phyloP scores from a whole-genome alignment of 164 flowering plant genomes.

The Magnolia officinalis region DNA sequence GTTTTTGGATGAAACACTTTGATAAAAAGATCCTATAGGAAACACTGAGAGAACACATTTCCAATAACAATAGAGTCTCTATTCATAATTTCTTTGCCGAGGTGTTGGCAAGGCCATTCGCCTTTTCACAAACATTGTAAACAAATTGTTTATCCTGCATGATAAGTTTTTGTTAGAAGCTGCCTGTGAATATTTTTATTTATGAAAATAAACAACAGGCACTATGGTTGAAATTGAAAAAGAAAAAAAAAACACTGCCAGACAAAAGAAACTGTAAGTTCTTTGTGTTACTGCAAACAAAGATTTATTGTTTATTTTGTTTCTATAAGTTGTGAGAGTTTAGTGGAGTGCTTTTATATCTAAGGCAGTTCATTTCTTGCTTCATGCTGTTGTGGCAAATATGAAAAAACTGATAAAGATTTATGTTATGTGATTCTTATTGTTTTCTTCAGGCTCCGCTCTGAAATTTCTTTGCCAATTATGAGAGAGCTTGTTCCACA shows the following conservation, averaged over 20 bases:
- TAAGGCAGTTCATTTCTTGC: not conserved
- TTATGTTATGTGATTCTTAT: slow-evolving; percentile 8
- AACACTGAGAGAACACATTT: too few species aligned
- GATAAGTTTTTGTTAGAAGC: not conserved
- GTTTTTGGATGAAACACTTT: too few species aligned
- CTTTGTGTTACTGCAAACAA: not conserved
- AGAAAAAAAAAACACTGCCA: not conserved
- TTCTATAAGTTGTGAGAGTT: not conserved
- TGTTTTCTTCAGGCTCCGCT: slow-evolving; percentile 56
- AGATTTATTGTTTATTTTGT: not conserved
- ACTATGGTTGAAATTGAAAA: not conserved
- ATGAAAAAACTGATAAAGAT: slow-evolving; percentile 2
- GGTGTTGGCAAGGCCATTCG: not conserved
- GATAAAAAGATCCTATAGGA: too few species aligned
- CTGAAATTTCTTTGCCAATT: slow-evolving; percentile 84
- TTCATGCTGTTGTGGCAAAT: not conserved
- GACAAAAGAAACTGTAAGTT: not conserved
- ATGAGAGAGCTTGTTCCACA: slow-evolving; percentile 93
- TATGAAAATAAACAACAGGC: not conserved
- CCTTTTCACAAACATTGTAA: not conserved
- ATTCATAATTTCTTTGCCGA: not conserved
- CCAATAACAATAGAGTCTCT: not conserved
- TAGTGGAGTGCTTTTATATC: not conserved
- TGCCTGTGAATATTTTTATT: not conserved
- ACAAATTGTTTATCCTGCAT: not conserved